Percentiles rank a stretch among this genome's conserved stretches.
Evolutionary conservation across 306 rosid species (phyloP).

Genomic region (Inga oerstediana): DNA sequence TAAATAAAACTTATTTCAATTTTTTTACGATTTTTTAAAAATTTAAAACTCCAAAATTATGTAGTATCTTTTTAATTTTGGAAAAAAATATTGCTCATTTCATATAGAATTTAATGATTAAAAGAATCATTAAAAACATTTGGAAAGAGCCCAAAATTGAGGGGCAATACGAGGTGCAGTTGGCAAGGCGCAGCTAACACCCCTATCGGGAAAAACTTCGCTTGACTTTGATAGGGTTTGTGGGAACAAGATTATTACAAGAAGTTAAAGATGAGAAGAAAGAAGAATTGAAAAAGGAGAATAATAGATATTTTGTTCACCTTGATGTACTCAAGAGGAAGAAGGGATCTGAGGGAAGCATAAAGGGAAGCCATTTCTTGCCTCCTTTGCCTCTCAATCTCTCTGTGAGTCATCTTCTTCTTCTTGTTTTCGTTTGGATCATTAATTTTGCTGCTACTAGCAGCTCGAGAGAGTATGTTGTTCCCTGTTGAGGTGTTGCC

Average conservation of each 20-base stretch:
- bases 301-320: background rate
- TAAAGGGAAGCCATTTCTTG: slow-evolving; percentile 68
- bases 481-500: slow-evolving; percentile 10
- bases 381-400: slow-evolving; percentile 70
- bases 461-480: slow-evolving; percentile 12
- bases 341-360: slow-evolving; percentile 64
- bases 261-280: background rate
- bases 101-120: no score
- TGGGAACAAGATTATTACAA: background rate
- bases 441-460: background rate
- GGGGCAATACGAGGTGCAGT: no score
- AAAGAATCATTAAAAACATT: no score
- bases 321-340: slow-evolving; percentile 58
- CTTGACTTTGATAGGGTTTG: background rate
- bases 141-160: no score
- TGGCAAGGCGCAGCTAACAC: no score
- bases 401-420: slow-evolving; percentile 58
- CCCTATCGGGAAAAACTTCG: background rate
- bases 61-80: no score
- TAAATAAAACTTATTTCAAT: no score
- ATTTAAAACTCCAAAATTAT: no score
- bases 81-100: no score
- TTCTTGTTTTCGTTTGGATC: slow-evolving; percentile 33
- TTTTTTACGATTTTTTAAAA: no score
- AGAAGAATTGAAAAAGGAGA: background rate